Evolutionary conservation across 495 filamentous ascomycete genomes (phyloP).

Genomic region (Xylaria telfairii): DNA sequence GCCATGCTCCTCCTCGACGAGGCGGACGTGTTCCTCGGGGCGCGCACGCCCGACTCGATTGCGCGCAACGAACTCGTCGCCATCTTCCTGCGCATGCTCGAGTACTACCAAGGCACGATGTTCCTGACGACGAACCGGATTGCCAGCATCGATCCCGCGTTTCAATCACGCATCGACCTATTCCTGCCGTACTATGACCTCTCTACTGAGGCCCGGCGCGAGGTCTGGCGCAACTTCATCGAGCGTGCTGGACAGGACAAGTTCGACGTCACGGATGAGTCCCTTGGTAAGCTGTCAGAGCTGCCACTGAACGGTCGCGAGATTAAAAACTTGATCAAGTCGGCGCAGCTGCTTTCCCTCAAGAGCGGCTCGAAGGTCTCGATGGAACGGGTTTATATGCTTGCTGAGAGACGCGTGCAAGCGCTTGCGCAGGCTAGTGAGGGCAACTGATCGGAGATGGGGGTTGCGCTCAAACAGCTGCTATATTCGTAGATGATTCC

Average conservation of each 20-base stretch:
- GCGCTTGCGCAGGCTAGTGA: conserved; percentile 21
- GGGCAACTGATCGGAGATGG: too few species aligned
- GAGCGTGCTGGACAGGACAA: conserved; percentile 29
- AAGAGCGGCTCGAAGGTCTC: conserved; percentile 19
- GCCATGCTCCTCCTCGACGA: conserved; percentile 55
- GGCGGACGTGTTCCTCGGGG: too few species aligned
- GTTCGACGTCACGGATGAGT: conserved; percentile 31
- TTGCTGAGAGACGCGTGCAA: conserved; percentile 30
- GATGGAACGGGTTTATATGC: conserved; percentile 25
- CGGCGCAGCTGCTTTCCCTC: conserved; percentile 24
- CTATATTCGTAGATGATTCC: too few species aligned
- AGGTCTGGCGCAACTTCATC: conserved; percentile 38
- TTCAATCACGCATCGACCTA: conserved; percentile 58
- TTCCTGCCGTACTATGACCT: conserved; percentile 48
- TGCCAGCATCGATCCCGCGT: conserved; percentile 53
- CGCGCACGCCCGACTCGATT: conserved; percentile 43
- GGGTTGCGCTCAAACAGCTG: too few species aligned
- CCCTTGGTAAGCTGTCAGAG: conserved; percentile 6
- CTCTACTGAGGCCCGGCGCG: conserved; percentile 32
- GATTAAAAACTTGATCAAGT: conserved; percentile 12
- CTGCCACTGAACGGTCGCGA: background rate
- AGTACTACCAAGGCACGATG: conserved; percentile 62
- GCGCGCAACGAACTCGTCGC: conserved; percentile 53
- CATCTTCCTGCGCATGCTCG: conserved; percentile 59
- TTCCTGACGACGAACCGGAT: conserved; percentile 59